Evolutionary conservation across 2,329 filamentous ascomycete genomes (phyloP), one percentile per base, ranked within the genome.

Genomic region (Penicillium sumatraense): DNA sequence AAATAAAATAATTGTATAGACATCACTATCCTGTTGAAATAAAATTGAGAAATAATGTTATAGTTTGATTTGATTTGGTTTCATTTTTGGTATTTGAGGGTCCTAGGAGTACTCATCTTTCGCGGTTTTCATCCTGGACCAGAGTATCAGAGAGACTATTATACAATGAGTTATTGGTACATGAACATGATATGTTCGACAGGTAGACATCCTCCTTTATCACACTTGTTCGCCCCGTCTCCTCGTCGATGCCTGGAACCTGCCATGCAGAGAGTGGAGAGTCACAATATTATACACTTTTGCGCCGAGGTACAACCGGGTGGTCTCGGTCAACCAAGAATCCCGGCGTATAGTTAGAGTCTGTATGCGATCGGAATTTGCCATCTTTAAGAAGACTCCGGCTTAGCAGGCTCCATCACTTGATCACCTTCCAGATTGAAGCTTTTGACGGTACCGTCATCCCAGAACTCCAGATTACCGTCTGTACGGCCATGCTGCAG

Each of bases 381-480:
- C 20, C 18, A 27, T n/a, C n/a, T 54, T 36, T 55, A 57, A 36
- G 45, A 44, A 18, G 49, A 26, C 36, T 60, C 53, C 24, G 60
- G 27, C 5, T 53, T 54, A n/a, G 53, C 14, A 29, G 62, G 44
- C 8, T 41, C 56, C 23, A 57, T 27, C 5, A 49, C 27, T 41
- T 61, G 52, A 18, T 48, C 51, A 7, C 57, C 62, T 26, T 60
- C 52, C 38, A 49, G 24, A 13, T 51, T 51, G 21, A 56, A 60
- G 21, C 54, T 66, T 56, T 63, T 63, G n/a, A 75, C 72, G 2
- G 78, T 76, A 14, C 87, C 86, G 61, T 96, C 90, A 26, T 90
- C 88, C 89, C 92, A 96, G 64, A 97, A 95, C 73, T 98, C 93
- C 45, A 97, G 78, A 70, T 96, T 90, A n/a, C 91, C 91, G 62